Percentiles rank a stretch among this genome's conserved stretches.
These are phyloP conservation scores for Pythium phragmitis DNA, from an alignment of 352 stramenopile species.

Conservation along the genomic window DNA sequence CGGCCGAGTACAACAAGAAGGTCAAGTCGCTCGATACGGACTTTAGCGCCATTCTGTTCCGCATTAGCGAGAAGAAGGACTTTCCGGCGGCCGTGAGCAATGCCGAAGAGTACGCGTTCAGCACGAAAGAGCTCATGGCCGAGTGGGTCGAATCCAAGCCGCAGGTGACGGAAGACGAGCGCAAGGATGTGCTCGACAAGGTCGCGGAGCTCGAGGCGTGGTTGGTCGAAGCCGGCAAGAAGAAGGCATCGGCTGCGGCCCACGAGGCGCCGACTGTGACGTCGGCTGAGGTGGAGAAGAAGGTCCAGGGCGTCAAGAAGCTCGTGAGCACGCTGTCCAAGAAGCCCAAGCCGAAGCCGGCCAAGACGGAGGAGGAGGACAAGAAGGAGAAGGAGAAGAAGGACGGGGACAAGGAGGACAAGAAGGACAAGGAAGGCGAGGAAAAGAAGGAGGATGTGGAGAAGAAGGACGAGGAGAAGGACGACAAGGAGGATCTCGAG, in stretches of 20 bases:
- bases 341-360: slow-evolving; percentile 59
- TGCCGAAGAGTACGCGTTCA: slow-evolving; percentile 59
- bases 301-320: slow-evolving; percentile 85
- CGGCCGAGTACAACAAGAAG: slow-evolving; percentile 86
- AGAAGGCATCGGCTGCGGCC: slow-evolving; percentile 61
- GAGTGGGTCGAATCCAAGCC: slow-evolving; percentile 67
- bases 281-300: slow-evolving; percentile 82
- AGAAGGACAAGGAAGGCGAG: slow-evolving; percentile 30
- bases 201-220: slow-evolving; percentile 81
- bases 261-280: slow-evolving; percentile 84
- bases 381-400: slow-evolving; percentile 29
- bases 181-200: slow-evolving; percentile 83
- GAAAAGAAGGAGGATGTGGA: slow-evolving; percentile 31
- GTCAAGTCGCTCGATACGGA: slow-evolving; percentile 76
- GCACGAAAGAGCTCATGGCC: slow-evolving; percentile 57
- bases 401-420: slow-evolving; percentile 25
- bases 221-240: slow-evolving; percentile 76
- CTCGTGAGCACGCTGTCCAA: slow-evolving; percentile 83
- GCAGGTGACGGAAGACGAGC: slow-evolving; percentile 91
- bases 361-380: slow-evolving; percentile 40
- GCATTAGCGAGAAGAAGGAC: slow-evolving; percentile 80
- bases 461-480: slow-evolving; percentile 26
- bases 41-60: slow-evolving; percentile 88
- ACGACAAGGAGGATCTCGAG: slow-evolving; percentile 26
- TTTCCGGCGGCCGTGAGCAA: slow-evolving; percentile 82